Conservation (phyloP, 163 green algal species). For the Volvox carteri region DNA sequence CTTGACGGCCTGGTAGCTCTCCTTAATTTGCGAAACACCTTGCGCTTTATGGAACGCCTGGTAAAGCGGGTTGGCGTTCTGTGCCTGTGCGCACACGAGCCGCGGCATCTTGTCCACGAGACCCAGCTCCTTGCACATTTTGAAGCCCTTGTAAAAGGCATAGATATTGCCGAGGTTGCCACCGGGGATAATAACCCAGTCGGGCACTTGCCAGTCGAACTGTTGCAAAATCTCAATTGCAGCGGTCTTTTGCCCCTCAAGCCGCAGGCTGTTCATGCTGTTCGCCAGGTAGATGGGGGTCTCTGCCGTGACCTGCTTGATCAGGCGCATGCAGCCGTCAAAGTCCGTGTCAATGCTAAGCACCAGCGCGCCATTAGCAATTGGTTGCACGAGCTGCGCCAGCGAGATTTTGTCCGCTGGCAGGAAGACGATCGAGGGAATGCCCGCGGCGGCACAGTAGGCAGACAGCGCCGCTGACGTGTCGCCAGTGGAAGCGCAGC, state of each 20-base stretch:
- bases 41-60: slow-evolving; percentile 87
- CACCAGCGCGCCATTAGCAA: slow-evolving; percentile 98
- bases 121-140: slow-evolving; percentile 93
- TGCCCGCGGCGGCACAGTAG: slow-evolving; percentile 95
- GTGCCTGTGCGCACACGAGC: slow-evolving; percentile 93
- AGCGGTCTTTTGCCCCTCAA: slow-evolving; percentile 99
- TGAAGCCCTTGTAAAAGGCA: slow-evolving; percentile 99
- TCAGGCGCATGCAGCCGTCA: slow-evolving; percentile 99
- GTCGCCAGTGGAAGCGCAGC: slow-evolving; percentile 98
- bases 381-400: slow-evolving; percentile 97
- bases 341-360: slow-evolving; percentile 99
- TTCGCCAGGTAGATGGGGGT: slow-evolving; percentile 99
- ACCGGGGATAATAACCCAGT: slow-evolving; percentile 99
- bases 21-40: slow-evolving; percentile 66
- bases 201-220: slow-evolving; percentile 99
- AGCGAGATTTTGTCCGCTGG: slow-evolving; percentile 97
- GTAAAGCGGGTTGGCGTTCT: slow-evolving; percentile 98
- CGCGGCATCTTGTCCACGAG: slow-evolving; percentile 90
- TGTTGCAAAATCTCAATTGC: slow-evolving; percentile 99
- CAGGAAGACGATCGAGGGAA: slow-evolving; percentile 96
- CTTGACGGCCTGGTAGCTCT: slow-evolving; percentile 92
- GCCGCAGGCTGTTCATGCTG: slow-evolving; percentile 97
- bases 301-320: slow-evolving; percentile 95
- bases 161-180: slow-evolving; percentile 99
- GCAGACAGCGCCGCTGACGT: slow-evolving; percentile 97